Evolutionary conservation across 495 filamentous ascomycete species (phyloP), one percentile per base, ranked within the genome.

Genomic region (Rhypophila decipiens): DNA sequence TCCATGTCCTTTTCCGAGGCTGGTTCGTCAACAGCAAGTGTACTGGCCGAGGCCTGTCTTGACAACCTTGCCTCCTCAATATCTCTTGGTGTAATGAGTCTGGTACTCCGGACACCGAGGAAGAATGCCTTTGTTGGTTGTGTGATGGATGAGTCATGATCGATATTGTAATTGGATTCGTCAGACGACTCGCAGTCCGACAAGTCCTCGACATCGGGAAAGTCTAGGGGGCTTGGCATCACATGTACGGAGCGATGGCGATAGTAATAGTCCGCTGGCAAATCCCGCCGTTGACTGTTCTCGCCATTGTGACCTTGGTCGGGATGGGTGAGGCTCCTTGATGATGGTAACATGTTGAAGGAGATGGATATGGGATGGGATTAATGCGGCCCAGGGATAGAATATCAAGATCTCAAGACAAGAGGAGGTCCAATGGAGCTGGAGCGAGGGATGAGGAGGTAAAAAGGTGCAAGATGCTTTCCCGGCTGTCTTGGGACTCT

Each of bases 91-190:
- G 47, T 33, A 24, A 44, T 23, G 18, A 47, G 47, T 15, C n/a
- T 44, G 27, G 43, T 47, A 13, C 21, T 33, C 13, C 48, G 38
- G 39, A 37, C 44, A 39, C 47, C 47, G 39, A 47, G 52, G 34
- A 55, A 55, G 44, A 55, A 55, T 18, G 52, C 43, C 24, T 39
- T 45, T 9, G 44, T 50, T 34, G 47, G 52, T 15, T 42, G 38
- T n/a, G 52, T 55, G 39, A 50, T 51, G 42, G 38, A 37, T 24
- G 39, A 17, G 39, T 55, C 39, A n/a, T n/a, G n/a, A n/a, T n/a
- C n/a, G n/a, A n/a, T n/a, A 21, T 47, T 51, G 43, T 33, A 41
- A 35, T 49, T 40, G 15, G 50, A 47, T 1, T 11, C 20, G 27
- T 37, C 40, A 12, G 23, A 33, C 18, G 52, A 47, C 39, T 55